Evolutionary conservation across 768 basidiomycete species (phyloP).

Genomic region (Trametes meyenii): DNA sequence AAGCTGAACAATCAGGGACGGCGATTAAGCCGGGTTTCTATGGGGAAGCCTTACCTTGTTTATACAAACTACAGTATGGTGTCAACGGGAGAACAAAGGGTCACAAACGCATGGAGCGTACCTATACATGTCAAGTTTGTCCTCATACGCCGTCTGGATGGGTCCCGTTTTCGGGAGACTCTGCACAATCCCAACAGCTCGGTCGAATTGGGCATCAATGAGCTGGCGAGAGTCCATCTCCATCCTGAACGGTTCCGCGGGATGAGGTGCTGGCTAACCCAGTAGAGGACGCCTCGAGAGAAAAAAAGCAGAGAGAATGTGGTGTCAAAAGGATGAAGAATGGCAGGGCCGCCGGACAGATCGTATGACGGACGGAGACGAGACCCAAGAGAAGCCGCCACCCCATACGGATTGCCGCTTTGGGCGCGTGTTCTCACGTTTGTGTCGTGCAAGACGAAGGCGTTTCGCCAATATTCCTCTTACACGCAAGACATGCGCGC

Average conservation of each 20-base stretch:
- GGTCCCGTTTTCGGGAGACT: slow-evolving; percentile 90
- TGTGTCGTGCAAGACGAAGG: slow-evolving; percentile 5
- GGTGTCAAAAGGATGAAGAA: slow-evolving; percentile 3
- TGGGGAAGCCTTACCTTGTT: slow-evolving; percentile 67
- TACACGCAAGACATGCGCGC: not conserved
- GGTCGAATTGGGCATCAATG: slow-evolving; percentile 86
- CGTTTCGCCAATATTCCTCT: not conserved
- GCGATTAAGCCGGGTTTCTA: not conserved
- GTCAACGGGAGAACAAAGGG: not conserved
- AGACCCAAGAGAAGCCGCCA: not conserved
- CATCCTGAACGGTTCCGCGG: not conserved
- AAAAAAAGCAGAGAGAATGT: not conserved
- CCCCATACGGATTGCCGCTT: slow-evolving; percentile 12
- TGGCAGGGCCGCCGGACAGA: slow-evolving; percentile 2
- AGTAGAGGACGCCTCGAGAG: not conserved
- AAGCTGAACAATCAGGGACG: not conserved
- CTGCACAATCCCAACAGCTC: slow-evolving; percentile 94
- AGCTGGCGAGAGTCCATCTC: slow-evolving; percentile 65
- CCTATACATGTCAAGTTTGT: slow-evolving; percentile 94
- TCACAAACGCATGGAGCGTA: slow-evolving; percentile 34
- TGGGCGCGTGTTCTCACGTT: slow-evolving; percentile 16
- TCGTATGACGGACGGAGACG: slow-evolving; percentile 6
- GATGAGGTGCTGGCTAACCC: not conserved
- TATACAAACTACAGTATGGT: slow-evolving; percentile 66
- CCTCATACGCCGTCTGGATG: slow-evolving; percentile 94